These are phyloP conservation scores for Globisporangium middletonii DNA, from an alignment of 352 stramenopile genomes.

Conservation along the genomic window DNA sequence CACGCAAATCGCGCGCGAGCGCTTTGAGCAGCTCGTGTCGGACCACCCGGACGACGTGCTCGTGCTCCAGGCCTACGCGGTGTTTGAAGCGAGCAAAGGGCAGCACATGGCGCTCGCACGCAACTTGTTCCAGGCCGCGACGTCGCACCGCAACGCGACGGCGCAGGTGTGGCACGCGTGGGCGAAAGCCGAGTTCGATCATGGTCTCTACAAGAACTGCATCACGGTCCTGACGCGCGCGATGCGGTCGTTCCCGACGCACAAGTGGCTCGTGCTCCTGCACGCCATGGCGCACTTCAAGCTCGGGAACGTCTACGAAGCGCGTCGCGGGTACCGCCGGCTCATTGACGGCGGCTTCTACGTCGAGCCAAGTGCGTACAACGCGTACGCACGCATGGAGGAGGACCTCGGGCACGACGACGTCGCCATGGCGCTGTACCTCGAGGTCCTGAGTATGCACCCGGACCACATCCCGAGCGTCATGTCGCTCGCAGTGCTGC, in stretches of 20 bases:
- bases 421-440: constrained; percentile 55
- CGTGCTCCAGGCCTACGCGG: constrained; percentile 62
- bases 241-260: constrained; percentile 60
- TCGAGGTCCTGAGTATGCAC: constrained; percentile 44
- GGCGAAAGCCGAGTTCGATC: constrained; percentile 79
- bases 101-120: constrained; percentile 64
- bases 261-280: constrained; percentile 83
- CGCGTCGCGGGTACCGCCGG: constrained; percentile 57
- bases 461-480: constrained; percentile 72
- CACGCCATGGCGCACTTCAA: constrained; percentile 73
- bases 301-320: constrained; percentile 71
- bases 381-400: constrained; percentile 84
- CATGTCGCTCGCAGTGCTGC: constrained; percentile 70
- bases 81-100: constrained; percentile 67
- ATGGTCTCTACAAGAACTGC: constrained; percentile 66
- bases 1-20: constrained; percentile 45
- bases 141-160: constrained; percentile 40
- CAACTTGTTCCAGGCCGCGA: constrained; percentile 52
- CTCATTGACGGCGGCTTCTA: constrained; percentile 70
- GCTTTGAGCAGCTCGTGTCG: constrained; percentile 45
- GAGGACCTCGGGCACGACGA: constrained; percentile 70
- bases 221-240: constrained; percentile 60
- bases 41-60: constrained; percentile 62
- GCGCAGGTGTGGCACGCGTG: constrained; percentile 84
- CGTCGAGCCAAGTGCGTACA: constrained; percentile 69